Percentiles rank a stretch among this genome's conserved stretches.
phyloP scores from a whole-genome alignment of 176 grass and related monocot species.

The Elaeis guineensis region DNA sequence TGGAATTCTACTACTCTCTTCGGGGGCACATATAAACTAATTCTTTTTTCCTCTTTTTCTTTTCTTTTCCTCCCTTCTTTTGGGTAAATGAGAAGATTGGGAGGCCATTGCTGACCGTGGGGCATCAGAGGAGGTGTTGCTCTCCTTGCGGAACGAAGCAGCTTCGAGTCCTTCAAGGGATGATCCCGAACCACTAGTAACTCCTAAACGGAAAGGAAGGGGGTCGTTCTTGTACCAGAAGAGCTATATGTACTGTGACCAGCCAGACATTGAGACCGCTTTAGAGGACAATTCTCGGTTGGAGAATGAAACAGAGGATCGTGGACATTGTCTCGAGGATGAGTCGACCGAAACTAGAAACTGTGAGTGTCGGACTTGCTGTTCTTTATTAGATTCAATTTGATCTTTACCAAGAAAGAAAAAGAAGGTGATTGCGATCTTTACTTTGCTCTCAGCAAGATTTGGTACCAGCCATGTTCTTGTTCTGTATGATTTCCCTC shows the following conservation, averaged over 20 bases:
- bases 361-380: background rate
- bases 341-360: background rate
- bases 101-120: slow-evolving; percentile 60
- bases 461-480: slow-evolving; percentile 67
- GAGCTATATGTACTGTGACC: slow-evolving; percentile 81
- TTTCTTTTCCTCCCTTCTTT: too few species aligned
- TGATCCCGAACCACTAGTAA: slow-evolving; percentile 25
- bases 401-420: background rate
- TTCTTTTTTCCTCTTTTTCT: too few species aligned
- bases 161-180: slow-evolving; percentile 27
- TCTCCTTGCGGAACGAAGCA: slow-evolving; percentile 26
- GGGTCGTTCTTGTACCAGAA: slow-evolving; percentile 82
- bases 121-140: slow-evolving; percentile 19
- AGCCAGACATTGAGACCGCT: slow-evolving; percentile 29
- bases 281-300: slow-evolving; percentile 18
- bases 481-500: slow-evolving; percentile 60
- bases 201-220: slow-evolving; percentile 70
- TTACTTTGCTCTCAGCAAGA: slow-evolving; percentile 27
- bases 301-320: slow-evolving; percentile 9
- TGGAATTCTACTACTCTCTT: too few species aligned
- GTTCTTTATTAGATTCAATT: too few species aligned
- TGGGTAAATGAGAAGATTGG: slow-evolving; percentile 53
- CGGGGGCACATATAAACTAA: too few species aligned
- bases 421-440: slow-evolving; percentile 5
- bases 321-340: slow-evolving; percentile 14